Evolutionary conservation across 495 filamentous ascomycete species (phyloP), one percentile per base, ranked within the genome.

Genomic region (Hypomontagnella submonticulosa): DNA sequence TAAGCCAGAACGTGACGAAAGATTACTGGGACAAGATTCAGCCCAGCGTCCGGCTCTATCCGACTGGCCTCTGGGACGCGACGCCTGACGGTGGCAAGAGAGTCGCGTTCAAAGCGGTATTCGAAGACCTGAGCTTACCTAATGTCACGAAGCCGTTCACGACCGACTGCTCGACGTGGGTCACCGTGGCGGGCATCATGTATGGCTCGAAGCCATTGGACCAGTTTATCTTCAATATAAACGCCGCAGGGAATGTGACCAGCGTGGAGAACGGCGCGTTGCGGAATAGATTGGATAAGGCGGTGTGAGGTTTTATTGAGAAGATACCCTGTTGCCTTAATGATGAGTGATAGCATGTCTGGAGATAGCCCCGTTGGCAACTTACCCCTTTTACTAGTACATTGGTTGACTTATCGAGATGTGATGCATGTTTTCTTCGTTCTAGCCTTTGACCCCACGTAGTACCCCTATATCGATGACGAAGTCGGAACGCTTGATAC

Each of bases 221-320:
- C 61, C 67, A 76, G 67, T 81, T 80, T 51, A 68, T 83, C 23
- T 80, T 82, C 65, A 75, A 79, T 16, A 16, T 82, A 9, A 72
- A 73, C 43, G 23, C n/a, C 40, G 55, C 67, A 11, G 77, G 79
- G 11, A 65, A 59, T 23, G 77, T 79, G 7, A 66, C 30, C 36
- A 71, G 62, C 23, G 70, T 79, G 32, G 76, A 78, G 63, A 80
- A 78, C 69, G 71, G 67, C 16, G 75, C 70, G 10, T 55, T 80
- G 48, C 73, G 79, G 57, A 71, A 75, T 40, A 47, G 60, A 61
- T 59, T 78, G 65, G 64, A 64, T 0, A 77, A 73, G 51, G 63
- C 75, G 38, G 43, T 10, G 5, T 76, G 61, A 69, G 42, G 32
- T 13, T 13, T 19, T 38, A 38, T 11, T 19, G 32, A 37, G 11